Conservation (phyloP, 495 filamentous ascomycete species). For the Neurospora pannonica region DNA sequence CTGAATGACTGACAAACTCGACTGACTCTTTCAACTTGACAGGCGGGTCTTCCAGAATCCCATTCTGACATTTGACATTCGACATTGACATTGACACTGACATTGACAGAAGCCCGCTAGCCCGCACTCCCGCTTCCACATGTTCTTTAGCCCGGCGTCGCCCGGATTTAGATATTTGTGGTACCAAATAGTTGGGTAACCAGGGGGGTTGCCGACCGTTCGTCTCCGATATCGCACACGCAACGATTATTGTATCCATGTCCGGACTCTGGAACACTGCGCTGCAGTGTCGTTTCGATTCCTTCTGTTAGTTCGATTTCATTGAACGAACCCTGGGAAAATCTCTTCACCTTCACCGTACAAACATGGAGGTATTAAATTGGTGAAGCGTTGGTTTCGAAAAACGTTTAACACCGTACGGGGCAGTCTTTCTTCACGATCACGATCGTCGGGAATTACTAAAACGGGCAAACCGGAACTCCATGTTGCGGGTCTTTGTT, state of each 20-base stretch:
- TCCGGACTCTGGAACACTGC: not conserved
- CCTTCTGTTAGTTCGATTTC: not conserved
- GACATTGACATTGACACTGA: not conserved
- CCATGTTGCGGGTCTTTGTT: not conserved
- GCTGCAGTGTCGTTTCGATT: not conserved
- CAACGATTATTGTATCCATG: not conserved
- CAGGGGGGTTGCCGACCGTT: not conserved
- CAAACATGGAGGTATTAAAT: too few relatives aligned
- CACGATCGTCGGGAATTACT: not conserved
- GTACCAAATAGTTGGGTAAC: not conserved
- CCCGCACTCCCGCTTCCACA: not conserved
- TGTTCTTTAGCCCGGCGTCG: not conserved
- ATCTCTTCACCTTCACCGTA: not conserved
- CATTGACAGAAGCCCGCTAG: not conserved
- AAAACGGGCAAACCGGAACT: not conserved
- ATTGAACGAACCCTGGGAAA: not conserved
- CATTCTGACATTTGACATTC: not conserved
- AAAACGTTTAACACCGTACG: not conserved
- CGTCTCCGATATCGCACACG: not conserved
- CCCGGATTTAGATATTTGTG: not conserved
- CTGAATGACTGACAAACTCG: not conserved
- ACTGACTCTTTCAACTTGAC: not conserved
- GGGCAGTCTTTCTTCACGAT: too few relatives aligned
- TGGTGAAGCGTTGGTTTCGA: not conserved
- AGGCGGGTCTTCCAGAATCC: not conserved